Conservation (phyloP, 2,329 filamentous ascomycete species). For the Elsinoe ampelina region DNA sequence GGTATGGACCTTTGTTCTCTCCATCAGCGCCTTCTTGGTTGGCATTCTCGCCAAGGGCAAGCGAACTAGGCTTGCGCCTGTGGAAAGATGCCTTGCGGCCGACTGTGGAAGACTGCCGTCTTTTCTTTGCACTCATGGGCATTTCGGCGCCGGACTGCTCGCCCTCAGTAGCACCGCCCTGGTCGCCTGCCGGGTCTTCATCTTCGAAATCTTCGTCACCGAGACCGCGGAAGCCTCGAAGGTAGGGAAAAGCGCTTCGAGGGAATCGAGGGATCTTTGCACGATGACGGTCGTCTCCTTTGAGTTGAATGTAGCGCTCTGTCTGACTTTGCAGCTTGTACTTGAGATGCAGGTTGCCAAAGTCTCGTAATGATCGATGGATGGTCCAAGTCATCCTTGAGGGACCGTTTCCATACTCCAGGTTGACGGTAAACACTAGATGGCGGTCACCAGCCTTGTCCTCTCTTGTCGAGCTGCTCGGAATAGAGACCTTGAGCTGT, state of each 20-base stretch:
- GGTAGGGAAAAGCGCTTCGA: constrained; percentile 77
- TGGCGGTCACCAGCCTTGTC: constrained; percentile 56
- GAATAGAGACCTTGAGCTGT: constrained; percentile 81
- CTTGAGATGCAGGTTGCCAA: constrained; percentile 83
- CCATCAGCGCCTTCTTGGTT: constrained; percentile 31
- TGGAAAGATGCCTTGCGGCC: constrained; percentile 12
- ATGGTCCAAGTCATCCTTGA: constrained; percentile 97
- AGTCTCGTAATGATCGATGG: constrained; percentile 75
- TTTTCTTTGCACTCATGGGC: constrained; percentile 39
- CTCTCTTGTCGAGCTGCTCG: constrained; percentile 64
- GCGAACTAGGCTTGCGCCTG: constrained; percentile 49
- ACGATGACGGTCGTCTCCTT: constrained; percentile 53
- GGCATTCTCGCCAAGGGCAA: constrained; percentile 15
- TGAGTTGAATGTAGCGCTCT: constrained; percentile 68
- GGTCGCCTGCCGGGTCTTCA: constrained; percentile 45
- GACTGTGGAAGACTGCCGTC: constrained; percentile 41
- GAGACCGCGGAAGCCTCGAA: constrained; percentile 57
- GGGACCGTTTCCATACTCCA: constrained; percentile 92
- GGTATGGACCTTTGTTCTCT: constrained; percentile 48
- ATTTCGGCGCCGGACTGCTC: constrained; percentile 59
- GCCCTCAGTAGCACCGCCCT: constrained; percentile 48
- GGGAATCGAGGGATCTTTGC: constrained; percentile 87
- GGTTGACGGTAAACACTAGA: constrained; percentile 77
- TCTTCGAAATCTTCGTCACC: constrained; percentile 66
- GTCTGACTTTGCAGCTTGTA: constrained; percentile 83